Base-by-base conservation (phyloP, 768 basidiomycete genomes). In the Amanita subjunquillea region DNA sequence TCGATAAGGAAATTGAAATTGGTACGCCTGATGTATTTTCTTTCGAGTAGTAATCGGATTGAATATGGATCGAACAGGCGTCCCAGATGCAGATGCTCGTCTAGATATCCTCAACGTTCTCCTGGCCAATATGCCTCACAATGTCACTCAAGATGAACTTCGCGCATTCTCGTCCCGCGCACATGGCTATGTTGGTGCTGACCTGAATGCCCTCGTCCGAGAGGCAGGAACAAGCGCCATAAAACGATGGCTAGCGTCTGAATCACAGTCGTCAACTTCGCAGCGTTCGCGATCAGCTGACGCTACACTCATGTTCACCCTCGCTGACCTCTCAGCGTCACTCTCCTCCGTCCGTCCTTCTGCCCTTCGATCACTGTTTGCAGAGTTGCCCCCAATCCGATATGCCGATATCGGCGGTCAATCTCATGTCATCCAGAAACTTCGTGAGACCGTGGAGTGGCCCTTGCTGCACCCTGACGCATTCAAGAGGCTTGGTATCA, bases 151-250 rank as follows among this genome's bases (percentile, higher is more conserved):
- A 2, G 69, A 72, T 0, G 82, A 88, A 8, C 77, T 99, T 2
- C 69, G 74, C 23, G 57, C 73, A 2, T 67, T 97, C 15, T 86
- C 94, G 0, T 74, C 79, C 9, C 79, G 79, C 30, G 92, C 93
- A 9, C 92, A 99, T 57, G 96, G 96, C 0, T 98, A 94, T 64
- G 96, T 99, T 43, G 96, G 95, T 6, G 96, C 96, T 4, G 96
- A 99, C 66, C 75, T 99, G 41, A 83, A 85, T 30, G 91, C 93
- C 0, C 82, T 97, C 50, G 82, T 97, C 22, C 86, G 95, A 30
- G 90, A 95, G 67, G 93, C 93, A 7, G 94, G 94, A 2, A 93
- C 92, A 2, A 67, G 82, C 20, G 88, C 93, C 2, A 95, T 99
- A 64, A 94, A 94, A 60, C 82, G 86, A 15, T 88, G 82, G 81